These are phyloP conservation scores for Rhizopus stolonifer DNA, from an alignment of 371 early-diverging fungal genomes.

Conservation along the genomic window DNA sequence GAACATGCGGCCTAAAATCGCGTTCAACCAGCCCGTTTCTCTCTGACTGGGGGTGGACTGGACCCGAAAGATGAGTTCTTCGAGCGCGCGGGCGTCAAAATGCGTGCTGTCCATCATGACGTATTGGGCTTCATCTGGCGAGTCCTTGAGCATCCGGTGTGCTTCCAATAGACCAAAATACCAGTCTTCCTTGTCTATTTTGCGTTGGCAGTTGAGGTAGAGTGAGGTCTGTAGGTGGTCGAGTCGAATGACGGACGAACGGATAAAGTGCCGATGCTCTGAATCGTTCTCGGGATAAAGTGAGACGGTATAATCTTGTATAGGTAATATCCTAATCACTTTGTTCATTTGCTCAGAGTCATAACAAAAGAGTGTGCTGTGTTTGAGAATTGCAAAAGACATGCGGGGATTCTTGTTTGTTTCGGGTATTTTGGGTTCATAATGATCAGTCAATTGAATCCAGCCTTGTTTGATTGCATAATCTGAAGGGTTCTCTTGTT, in stretches of 20 bases:
- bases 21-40: constrained; percentile 84
- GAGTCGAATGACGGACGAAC: constrained; percentile 54
- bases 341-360: constrained; percentile 72
- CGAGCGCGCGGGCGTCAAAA: constrained; percentile 51
- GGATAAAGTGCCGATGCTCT: constrained; percentile 56
- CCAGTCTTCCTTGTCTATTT: constrained; percentile 92
- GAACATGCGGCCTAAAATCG: constrained; percentile 79
- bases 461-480: constrained; percentile 37
- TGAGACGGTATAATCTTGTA: constrained; percentile 67
- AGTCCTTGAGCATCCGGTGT: constrained; percentile 25
- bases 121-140: constrained; percentile 18
- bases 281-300: constrained; percentile 58
- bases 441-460: constrained; percentile 37
- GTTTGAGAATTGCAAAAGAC: constrained; percentile 73
- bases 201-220: constrained; percentile 55
- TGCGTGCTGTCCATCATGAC: constrained; percentile 47
- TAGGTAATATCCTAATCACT: constrained; percentile 67
- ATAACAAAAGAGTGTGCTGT: constrained; percentile 79
- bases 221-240: constrained; percentile 10
- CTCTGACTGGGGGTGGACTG: constrained; percentile 55
- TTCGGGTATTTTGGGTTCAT: constrained; percentile 32
- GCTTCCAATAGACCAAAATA: constrained; percentile 62
- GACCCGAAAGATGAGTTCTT: constrained; percentile 47
- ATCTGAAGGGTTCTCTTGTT: neutral
- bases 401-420: constrained; percentile 15